phyloP scores from a whole-genome alignment of 2,329 filamentous ascomycete genomes.

The Elsinoe ampelina region DNA sequence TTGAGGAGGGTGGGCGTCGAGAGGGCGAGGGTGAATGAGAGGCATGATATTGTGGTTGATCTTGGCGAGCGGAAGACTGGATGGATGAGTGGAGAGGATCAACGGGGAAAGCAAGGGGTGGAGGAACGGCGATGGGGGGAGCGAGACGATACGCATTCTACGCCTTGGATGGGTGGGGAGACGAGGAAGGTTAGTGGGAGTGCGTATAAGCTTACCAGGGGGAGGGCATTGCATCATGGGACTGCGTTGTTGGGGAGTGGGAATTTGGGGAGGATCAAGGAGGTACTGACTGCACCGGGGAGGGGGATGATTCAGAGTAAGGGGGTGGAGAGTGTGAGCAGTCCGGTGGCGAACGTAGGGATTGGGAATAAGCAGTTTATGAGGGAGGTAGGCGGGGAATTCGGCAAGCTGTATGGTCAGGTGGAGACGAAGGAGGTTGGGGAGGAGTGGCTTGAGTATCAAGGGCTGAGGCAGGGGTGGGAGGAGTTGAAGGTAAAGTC shows the following conservation, averaged over 20 bases:
- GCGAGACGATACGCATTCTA: conserved; percentile 35
- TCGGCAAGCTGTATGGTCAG: conserved; percentile 55
- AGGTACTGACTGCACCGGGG: conserved; percentile 68
- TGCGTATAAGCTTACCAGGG: conserved; percentile 82
- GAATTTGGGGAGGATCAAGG: conserved; percentile 59
- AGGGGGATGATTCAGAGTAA: conserved; percentile 66
- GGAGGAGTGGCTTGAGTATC: conserved; percentile 42
- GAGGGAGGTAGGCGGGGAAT: conserved; percentile 44
- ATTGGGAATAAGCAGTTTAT: conserved; percentile 41
- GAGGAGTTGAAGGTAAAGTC: conserved; percentile 50
- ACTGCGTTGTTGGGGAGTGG: conserved; percentile 76
- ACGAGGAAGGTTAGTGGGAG: conserved; percentile 75
- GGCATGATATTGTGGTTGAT: conserved; percentile 85
- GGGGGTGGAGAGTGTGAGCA: conserved; percentile 86
- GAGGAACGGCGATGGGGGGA: conserved; percentile 12
- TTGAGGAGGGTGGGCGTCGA: conserved; percentile 51
- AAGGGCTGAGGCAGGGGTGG: conserved; percentile 53
- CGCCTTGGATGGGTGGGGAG: conserved; percentile 32
- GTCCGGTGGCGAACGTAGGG: conserved; percentile 69
- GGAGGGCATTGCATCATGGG: conserved; percentile 80
- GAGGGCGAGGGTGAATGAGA: conserved; percentile 67
- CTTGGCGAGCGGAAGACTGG: no score
- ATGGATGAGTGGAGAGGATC: no score
- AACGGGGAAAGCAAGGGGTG: neutral
- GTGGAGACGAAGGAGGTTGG: conserved; percentile 33